A percentile compares a stretch with the other conserved stretches of the same genome.
These are phyloP conservation scores for Heterobasidion annosum DNA, from an alignment of 1,284 basidiomycete species.

Conservation along the genomic window DNA sequence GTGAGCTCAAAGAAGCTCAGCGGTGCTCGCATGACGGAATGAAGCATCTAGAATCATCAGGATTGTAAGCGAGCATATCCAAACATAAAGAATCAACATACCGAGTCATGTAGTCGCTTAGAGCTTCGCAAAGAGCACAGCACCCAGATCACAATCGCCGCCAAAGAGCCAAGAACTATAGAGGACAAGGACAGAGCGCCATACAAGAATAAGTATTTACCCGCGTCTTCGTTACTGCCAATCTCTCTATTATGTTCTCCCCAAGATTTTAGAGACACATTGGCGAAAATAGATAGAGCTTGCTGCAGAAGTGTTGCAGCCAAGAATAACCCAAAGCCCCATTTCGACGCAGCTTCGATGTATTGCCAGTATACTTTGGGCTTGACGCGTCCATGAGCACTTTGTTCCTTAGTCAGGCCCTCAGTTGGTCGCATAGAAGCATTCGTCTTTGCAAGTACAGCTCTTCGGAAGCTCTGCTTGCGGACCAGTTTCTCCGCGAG, in stretches of 20 bases:
- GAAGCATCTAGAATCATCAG: conserved; percentile 46
- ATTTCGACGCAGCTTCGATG: conserved; percentile 69
- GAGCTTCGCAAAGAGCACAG: conserved; percentile 74
- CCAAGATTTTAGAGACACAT: conserved; percentile 73
- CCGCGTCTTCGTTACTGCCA: conserved; percentile 51
- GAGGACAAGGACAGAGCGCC: conserved; percentile 50
- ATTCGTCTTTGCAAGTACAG: conserved; percentile 4
- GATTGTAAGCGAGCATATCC: background rate
- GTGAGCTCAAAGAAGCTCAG: conserved; percentile 85
- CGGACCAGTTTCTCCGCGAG: conserved; percentile 30
- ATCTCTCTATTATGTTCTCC: conserved; percentile 64
- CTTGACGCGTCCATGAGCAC: conserved; percentile 81
- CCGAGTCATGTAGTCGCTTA: conserved; percentile 67
- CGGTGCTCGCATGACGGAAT: conserved; percentile 75
- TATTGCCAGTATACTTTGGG: conserved; percentile 70
- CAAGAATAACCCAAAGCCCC: conserved; percentile 65
- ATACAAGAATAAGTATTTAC: conserved; percentile 51
- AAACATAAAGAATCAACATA: conserved; percentile 26
- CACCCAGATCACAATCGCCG: conserved; percentile 68
- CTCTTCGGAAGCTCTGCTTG: conserved; percentile 33
- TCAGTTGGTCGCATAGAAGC: conserved; percentile 17
- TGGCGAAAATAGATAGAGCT: conserved; percentile 46
- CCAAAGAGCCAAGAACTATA: conserved; percentile 41
- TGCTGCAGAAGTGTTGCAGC: conserved; percentile 48
- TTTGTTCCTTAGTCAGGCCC: conserved; percentile 66